These are phyloP conservation scores for Trichophyton verrucosum DNA, from an alignment of 2,329 filamentous ascomycete genomes.

Conservation along the genomic window DNA sequence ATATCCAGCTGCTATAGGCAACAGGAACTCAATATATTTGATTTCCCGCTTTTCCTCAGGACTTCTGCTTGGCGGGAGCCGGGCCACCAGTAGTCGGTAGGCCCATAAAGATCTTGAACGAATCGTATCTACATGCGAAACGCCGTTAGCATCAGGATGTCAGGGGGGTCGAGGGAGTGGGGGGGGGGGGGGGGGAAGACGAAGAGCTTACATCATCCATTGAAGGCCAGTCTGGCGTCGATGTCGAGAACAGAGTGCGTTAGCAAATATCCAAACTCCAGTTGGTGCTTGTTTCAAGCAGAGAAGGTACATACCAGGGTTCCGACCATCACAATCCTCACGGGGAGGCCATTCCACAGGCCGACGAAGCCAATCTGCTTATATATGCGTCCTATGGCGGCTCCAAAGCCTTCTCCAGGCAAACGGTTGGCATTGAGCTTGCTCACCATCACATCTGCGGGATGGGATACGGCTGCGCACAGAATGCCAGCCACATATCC, in stretches of 20 bases:
- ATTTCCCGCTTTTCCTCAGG: background rate
- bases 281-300: background rate
- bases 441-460: conserved; percentile 80
- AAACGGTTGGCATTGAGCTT: conserved; percentile 74
- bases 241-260: background rate
- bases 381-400: conserved; percentile 69
- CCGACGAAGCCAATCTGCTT: conserved; percentile 73
- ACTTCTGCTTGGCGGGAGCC: conserved; percentile 37
- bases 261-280: conserved; percentile 10
- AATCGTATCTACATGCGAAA: conserved; percentile 42
- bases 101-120: conserved; percentile 84
- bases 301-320: conserved; percentile 37
- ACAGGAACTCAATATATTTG: background rate
- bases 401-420: conserved; percentile 64
- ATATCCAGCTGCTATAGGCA: too few species aligned
- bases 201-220: conserved; percentile 72
- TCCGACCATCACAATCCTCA: conserved; percentile 82
- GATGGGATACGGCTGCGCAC: conserved; percentile 70
- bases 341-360: conserved; percentile 83
- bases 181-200: too few species aligned
- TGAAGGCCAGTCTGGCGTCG: conserved; percentile 55
- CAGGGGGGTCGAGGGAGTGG: too few species aligned
- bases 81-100: conserved; percentile 68
- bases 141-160: background rate
- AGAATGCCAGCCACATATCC: conserved; percentile 82